phyloP scores from a whole-genome alignment of 768 basidiomycete species.

The Auriscalpium orientale region DNA sequence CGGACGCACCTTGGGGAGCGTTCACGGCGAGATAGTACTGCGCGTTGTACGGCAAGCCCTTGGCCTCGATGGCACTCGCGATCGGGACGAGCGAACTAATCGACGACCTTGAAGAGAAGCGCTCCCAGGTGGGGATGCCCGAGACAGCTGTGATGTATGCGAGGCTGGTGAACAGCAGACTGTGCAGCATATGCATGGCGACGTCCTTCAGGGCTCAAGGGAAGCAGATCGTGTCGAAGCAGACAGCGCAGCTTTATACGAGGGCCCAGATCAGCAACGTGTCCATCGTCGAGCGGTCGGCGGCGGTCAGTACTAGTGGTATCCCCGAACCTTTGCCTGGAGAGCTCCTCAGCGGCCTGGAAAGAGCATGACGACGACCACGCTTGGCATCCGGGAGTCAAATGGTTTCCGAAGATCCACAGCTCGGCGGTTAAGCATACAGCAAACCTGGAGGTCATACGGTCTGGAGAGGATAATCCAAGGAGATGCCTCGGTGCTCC shows the following conservation, averaged over 20 bases:
- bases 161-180: not conserved
- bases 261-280: not conserved
- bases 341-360: too few species aligned
- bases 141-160: not conserved
- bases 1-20: not conserved
- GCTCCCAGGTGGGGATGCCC: slow-evolving; percentile 1
- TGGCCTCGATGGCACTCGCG: not conserved
- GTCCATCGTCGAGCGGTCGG: not conserved
- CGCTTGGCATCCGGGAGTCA: too few species aligned
- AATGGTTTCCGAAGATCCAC: too few species aligned
- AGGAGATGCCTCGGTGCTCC: not conserved
- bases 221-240: not conserved
- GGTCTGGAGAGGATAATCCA: not conserved
- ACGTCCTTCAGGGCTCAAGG: not conserved
- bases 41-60: not conserved
- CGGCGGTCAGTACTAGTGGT: too few species aligned
- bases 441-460: not conserved
- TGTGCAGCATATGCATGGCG: not conserved
- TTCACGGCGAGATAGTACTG: not conserved
- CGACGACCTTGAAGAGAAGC: not conserved
- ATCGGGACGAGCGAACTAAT: slow-evolving; percentile 1
- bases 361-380: too few species aligned
- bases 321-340: too few species aligned
- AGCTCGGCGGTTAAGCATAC: too few species aligned
- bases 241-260: not conserved